A percentile compares a stretch with the other conserved stretches of the same genome.
Conservation (phyloP, 331 rosid species). For the Cydonia oblonga region DNA sequence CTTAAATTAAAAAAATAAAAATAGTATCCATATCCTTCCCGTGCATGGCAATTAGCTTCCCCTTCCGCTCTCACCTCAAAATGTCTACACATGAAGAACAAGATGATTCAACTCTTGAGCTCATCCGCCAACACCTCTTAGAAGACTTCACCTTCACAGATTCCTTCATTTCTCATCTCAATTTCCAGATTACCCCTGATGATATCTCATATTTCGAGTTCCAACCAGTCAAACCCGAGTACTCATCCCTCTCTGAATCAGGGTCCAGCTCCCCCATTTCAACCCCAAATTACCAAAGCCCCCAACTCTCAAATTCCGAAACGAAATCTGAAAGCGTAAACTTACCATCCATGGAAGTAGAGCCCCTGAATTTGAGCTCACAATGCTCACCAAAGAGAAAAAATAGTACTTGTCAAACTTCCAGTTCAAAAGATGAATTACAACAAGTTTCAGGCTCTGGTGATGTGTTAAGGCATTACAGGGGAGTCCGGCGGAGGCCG, state of each 20-base stretch:
- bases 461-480: conserved; percentile 21
- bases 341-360: neutral
- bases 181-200: no score
- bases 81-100: conserved; percentile 8
- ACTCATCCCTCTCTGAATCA: conserved; percentile 21
- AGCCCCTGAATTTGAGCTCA: neutral
- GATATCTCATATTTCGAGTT: neutral
- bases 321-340: conserved; percentile 1
- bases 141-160: conserved; percentile 33
- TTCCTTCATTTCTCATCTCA: conserved; percentile 12
- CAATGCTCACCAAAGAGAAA: conserved; percentile 1
- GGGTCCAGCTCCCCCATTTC: conserved; percentile 19
- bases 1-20: neutral
- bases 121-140: conserved; percentile 43
- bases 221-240: conserved; percentile 35
- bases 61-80: neutral
- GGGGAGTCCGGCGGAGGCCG: conserved; percentile 68
- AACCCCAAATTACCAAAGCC: conserved; percentile 5
- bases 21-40: neutral
- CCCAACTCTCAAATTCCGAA: conserved; percentile 4
- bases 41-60: neutral
- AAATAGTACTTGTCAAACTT: neutral
- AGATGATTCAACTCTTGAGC: conserved; percentile 29
- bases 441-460: conserved; percentile 4
- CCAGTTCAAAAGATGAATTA: neutral